Base-by-base conservation (phyloP, 257 asterid genomes). In the Ligustrum vulgare region DNA sequence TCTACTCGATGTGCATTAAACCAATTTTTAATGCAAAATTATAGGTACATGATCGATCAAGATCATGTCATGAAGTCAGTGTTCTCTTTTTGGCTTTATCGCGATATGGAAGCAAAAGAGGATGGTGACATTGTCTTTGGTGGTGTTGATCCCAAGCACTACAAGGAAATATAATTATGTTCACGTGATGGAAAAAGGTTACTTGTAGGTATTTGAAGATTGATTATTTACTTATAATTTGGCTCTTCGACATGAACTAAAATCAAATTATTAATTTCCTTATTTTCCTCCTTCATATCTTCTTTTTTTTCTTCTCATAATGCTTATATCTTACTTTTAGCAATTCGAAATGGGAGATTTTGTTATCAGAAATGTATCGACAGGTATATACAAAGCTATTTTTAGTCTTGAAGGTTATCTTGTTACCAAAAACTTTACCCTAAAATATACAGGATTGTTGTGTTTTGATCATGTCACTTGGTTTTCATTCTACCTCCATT, bases 91-190 rank as follows among this genome's bases (percentile, higher is more conserved):
- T 93, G 97, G 97, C 87, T 93, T 69, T 91, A 88, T 73, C 97
- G 98, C 18, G 92, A 93, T 51, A 69, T 87, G 6, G 87, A 80
- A 35, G 92, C 87, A 47, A 84, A 88, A 77, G 88, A 87, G 54
- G 98, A 97, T 75, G 98, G 98, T 3, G 98, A 93, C 80, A 60
- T 93, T 73, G 83, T 93, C 74, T 90, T 93, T 80, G 98, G 98
- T 18, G 98, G 98, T 72, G 90, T 93, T 72, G 96, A 93, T 79
- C 79, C 88, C 16, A 36, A 77, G 1, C 98, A 93, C 87, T 93
- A 74, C 84, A 89, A 78, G 78, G 98, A 49, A 86, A 22, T 97
- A 91, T 67, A 86, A 80, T 41, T 93, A 88, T 65, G 97, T 87
- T 75, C 95, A 95, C 0, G 88, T 93, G 23, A 86, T 96, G 0